Base-by-base conservation (phyloP, 2,329 filamentous ascomycete genomes). In the Fusarium pseudonygamai region DNA sequence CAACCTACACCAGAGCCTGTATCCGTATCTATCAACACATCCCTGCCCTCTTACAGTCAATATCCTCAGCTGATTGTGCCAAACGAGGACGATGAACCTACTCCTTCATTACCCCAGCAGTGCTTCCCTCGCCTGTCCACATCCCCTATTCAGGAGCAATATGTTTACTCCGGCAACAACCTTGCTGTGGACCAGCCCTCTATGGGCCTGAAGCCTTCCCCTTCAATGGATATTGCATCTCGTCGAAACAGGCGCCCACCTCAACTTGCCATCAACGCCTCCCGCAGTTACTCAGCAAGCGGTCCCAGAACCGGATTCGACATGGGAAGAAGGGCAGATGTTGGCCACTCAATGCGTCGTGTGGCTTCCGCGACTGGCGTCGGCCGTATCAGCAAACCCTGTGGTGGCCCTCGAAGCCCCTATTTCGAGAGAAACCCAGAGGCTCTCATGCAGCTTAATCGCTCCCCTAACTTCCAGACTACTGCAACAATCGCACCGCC, bases 211-310 rank as follows among this genome's bases (percentile, higher is more conserved):
- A 86, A 83, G 73, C 88, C 87, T 3, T 84, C 87, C 0, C 84
- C 86, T 15, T 83, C 85, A 0, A 82, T 87, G 61, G 88, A 89
- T 73, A 87, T 90, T 68, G 88, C 87, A 22, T 85, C 84, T 24
- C 84, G 88, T 50, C 84, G 88, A 61, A 85, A 87, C 59, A 84
- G 79, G 52, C 81, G 82, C 8, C 81, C 81, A 15, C 79, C 87
- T 34, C 84, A 85, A 36, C 81, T 89, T n/a, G 83, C 85, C 34
- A 82, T 87, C 45, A 80, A 80, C 15, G 83, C 85, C 14, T 79
- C 86, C 26, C 84, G 86, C 58, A 85, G 82, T 71, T 84, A 82
- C 45, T 84, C 86, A 0, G 83, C 72, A 7, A 80, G 77, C 32
- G 82, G 82, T 7, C 84, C 86, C 13, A 87, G 85, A 78, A 86